These are phyloP conservation scores for Hirsutella rhossiliensis DNA, from an alignment of 2,329 filamentous ascomycete species.

Conservation along the genomic window DNA sequence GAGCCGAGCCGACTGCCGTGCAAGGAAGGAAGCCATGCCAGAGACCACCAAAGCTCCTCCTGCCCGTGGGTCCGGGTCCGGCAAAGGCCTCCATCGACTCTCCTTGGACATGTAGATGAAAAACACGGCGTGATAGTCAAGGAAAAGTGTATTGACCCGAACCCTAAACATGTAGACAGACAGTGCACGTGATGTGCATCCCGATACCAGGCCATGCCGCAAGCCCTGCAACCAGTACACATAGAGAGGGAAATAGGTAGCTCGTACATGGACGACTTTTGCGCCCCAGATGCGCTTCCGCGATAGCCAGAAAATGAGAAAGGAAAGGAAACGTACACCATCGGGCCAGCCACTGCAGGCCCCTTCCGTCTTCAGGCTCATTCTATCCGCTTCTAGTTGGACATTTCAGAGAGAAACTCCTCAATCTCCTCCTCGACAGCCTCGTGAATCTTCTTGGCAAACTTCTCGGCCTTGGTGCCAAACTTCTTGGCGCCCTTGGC, in stretches of 20 bases:
- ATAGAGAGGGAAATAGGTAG: not conserved
- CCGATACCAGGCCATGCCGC: not conserved
- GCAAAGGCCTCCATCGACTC: too few relatives aligned
- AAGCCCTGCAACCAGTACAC: not conserved
- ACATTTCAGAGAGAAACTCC: slow-evolving; percentile 27
- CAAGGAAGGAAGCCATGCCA: too few relatives aligned
- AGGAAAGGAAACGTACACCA: slow-evolving; percentile 1
- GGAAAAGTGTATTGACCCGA: not conserved
- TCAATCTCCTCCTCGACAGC: slow-evolving; percentile 49
- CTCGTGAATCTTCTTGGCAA: slow-evolving; percentile 51
- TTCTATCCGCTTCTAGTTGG: not conserved
- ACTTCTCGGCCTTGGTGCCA: slow-evolving; percentile 45
- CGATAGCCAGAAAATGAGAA: not conserved
- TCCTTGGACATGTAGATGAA: too few relatives aligned
- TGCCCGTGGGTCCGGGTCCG: too few relatives aligned
- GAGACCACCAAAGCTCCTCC: too few relatives aligned
- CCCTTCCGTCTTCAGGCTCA: not conserved
- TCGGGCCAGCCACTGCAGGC: not conserved
- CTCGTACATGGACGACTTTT: not conserved
- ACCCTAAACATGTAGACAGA: too few relatives aligned
- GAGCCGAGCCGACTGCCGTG: too few relatives aligned
- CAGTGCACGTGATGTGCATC: not conserved
- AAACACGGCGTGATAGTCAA: too few relatives aligned
- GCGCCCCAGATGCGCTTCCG: not conserved
- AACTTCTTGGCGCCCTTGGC: slow-evolving; percentile 40